These are phyloP conservation scores for Leishmania arabica DNA, from an alignment of 208 protist species.

Conservation along the genomic window DNA sequence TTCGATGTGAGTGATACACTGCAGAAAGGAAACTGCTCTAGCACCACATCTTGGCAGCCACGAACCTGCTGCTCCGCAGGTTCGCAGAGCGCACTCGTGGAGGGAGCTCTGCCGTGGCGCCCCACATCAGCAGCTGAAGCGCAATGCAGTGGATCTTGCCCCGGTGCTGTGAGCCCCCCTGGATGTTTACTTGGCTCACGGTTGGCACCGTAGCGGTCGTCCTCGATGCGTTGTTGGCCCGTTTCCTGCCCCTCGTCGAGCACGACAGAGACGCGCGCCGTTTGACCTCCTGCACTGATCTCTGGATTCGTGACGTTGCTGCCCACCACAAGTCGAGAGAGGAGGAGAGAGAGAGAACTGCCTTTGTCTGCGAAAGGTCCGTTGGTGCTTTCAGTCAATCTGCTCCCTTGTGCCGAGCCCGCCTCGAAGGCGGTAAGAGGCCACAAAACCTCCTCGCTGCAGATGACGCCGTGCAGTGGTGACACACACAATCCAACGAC, in stretches of 20 bases:
- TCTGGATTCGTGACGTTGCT: not conserved
- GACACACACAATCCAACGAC: not conserved
- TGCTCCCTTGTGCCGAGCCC: no score
- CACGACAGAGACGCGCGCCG: conserved; percentile 15
- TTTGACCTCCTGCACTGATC: not conserved
- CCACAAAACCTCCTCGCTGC: not conserved
- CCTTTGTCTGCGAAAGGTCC: not conserved
- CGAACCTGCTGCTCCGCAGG: not conserved
- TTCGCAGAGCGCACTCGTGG: not conserved
- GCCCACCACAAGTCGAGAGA: not conserved
- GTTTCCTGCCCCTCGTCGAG: conserved; percentile 20
- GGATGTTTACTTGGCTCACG: not conserved
- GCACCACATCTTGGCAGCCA: not conserved
- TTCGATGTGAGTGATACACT: not conserved
- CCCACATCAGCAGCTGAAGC: not conserved
- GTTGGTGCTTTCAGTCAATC: not conserved
- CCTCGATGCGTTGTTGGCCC: not conserved
- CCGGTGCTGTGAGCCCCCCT: not conserved
- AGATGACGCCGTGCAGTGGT: not conserved
- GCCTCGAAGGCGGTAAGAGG: not conserved
- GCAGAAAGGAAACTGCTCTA: not conserved
- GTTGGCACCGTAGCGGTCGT: not conserved
- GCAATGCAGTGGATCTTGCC: not conserved
- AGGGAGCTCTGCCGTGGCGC: not conserved
- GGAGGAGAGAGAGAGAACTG: not conserved